Evolutionary conservation across 495 filamentous ascomycete genomes (phyloP).

Genomic region (Rostrohypoxylon terebratum): DNA sequence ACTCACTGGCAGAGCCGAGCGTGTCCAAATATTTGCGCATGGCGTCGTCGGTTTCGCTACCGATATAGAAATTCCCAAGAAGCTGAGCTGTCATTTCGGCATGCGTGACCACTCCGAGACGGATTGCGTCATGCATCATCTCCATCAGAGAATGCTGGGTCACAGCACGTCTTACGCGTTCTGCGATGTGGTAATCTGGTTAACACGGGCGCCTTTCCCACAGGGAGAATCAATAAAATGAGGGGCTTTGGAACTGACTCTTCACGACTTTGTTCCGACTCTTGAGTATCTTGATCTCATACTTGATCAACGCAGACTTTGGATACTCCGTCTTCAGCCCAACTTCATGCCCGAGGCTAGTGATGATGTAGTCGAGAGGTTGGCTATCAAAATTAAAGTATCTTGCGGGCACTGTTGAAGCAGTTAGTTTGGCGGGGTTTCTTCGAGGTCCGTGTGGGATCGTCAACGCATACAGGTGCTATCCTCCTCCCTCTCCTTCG

Average conservation of each 20-base stretch:
- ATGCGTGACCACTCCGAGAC: conserved; percentile 49
- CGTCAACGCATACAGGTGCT: conserved; percentile 5
- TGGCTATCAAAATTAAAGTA: conserved; percentile 51
- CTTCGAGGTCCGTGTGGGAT: not conserved
- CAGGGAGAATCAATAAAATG: not conserved
- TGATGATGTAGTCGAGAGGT: conserved; percentile 52
- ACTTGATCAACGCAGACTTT: conserved; percentile 48
- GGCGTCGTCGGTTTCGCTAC: conserved; percentile 48
- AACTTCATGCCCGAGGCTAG: conserved; percentile 52
- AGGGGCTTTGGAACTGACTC: conserved; percentile 36
- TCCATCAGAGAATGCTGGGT: conserved; percentile 49
- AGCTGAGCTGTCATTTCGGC: conserved; percentile 54
- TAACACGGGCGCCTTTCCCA: conserved; percentile 1
- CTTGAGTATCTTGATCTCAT: conserved; percentile 55
- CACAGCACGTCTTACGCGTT: conserved; percentile 50
- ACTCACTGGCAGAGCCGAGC: conserved; percentile 38
- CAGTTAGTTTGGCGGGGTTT: not conserved
- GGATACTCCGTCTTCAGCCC: conserved; percentile 50
- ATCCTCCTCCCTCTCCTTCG: conserved; percentile 33
- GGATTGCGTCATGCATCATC: conserved; percentile 50
- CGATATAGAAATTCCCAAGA: conserved; percentile 48
- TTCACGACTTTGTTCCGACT: conserved; percentile 48
- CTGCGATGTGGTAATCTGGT: conserved; percentile 24
- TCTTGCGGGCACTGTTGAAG: conserved; percentile 32
- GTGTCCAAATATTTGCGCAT: conserved; percentile 50